Percentiles rank a stretch among this genome's conserved stretches.
phyloP scores from a whole-genome alignment of 208 protist genomes.

The Porcisia hertigi region DNA sequence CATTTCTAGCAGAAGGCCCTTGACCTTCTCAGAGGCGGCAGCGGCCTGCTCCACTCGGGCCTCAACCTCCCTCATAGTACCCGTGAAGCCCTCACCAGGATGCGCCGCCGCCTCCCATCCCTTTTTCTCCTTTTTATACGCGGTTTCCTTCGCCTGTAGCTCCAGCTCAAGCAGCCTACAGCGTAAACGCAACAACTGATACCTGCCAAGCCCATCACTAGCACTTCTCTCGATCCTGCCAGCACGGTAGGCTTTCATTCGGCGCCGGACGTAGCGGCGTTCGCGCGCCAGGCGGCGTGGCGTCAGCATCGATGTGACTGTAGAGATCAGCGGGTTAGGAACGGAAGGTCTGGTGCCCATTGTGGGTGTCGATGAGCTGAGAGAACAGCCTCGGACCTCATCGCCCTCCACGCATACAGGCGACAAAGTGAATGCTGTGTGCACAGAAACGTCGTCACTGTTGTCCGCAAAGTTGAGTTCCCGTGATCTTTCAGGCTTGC shows the following conservation, averaged over 20 bases:
- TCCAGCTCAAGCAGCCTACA: constrained; percentile 24
- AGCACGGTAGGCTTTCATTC: neutral
- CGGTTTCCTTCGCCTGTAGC: constrained; percentile 15
- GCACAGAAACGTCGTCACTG: neutral
- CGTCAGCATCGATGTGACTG: constrained; percentile 11
- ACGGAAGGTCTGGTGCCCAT: neutral
- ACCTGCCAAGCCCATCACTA: constrained; percentile 2
- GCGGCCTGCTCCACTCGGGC: constrained; percentile 13
- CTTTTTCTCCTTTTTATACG: constrained; percentile 10
- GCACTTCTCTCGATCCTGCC: neutral
- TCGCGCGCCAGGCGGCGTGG: constrained; percentile 10
- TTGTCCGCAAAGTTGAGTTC: neutral
- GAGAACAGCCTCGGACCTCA: neutral
- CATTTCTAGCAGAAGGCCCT: constrained; percentile 21
- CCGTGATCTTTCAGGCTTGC: neutral
- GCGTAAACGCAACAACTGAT: constrained; percentile 18
- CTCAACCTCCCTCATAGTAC: constrained; percentile 21
- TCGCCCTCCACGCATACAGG: neutral
- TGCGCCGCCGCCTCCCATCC: constrained; percentile 15
- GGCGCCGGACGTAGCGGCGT: neutral
- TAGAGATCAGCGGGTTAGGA: constrained; percentile 1
- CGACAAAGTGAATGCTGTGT: neutral
- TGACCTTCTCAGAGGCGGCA: constrained; percentile 13
- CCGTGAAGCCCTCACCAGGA: constrained; percentile 7
- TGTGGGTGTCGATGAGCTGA: neutral